Percentiles rank a stretch among this genome's conserved stretches.
Conservation (phyloP, 2,329 filamentous ascomycete species). For the Plectosphaerella cucumerina region DNA sequence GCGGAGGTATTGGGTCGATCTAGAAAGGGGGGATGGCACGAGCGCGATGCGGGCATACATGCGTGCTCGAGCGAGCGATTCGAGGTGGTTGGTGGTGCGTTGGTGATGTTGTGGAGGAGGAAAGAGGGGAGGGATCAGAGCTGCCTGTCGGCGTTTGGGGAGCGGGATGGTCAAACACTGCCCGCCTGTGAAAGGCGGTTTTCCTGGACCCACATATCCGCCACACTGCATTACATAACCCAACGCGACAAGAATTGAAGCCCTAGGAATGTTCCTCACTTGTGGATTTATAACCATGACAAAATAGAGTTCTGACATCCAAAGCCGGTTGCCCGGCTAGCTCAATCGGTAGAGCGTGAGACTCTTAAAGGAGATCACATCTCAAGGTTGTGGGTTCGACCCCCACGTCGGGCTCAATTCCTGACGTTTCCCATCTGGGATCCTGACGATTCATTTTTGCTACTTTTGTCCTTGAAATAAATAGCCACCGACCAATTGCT, state of each 20-base stretch:
- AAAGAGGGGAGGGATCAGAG: not conserved
- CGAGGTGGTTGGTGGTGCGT: not conserved
- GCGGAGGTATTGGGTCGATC: not conserved
- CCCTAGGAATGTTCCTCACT: not conserved
- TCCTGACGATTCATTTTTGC: not conserved
- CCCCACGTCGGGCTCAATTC: not conserved
- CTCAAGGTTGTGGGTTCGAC: slow-evolving; percentile 1
- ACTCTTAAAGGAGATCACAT: slow-evolving; percentile 44
- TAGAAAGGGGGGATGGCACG: not conserved
- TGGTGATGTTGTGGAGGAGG: not conserved
- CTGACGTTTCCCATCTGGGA: not conserved
- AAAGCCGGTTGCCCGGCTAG: slow-evolving; percentile 43
- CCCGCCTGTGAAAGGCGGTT: not conserved
- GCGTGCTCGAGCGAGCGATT: not conserved
- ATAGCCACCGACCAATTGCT: not conserved
- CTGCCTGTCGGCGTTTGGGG: not conserved
- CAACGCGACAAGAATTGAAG: not conserved
- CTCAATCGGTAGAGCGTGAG: slow-evolving; percentile 71
- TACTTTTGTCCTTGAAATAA: not conserved
- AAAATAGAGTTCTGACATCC: not conserved
- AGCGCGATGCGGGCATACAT: no score
- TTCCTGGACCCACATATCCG: not conserved
- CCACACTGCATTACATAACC: not conserved
- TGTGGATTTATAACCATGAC: not conserved
- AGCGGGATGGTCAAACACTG: not conserved